Conservation (phyloP, 2,329 filamentous ascomycete genomes). For the Fusarium metavorans region DNA sequence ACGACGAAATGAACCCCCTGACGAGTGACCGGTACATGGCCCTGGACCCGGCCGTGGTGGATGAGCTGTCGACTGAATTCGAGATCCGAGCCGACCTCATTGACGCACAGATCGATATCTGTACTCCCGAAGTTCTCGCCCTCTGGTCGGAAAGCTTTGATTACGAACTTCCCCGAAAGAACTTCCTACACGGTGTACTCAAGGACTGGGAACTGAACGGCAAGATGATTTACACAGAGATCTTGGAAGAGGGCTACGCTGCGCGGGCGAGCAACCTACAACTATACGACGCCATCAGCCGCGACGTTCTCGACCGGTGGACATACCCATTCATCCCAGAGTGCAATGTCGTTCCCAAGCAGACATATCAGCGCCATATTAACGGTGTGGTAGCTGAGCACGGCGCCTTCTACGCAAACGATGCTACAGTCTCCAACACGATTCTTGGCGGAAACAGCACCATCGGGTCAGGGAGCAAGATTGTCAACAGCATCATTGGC, state of each 20-base stretch:
- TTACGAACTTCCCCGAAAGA: slow-evolving; percentile 88
- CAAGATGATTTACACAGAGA: slow-evolving; percentile 94
- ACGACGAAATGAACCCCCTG: slow-evolving; percentile 86
- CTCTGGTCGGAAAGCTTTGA: slow-evolving; percentile 98
- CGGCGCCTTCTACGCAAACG: slow-evolving; percentile 78
- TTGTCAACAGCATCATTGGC: slow-evolving; percentile 85
- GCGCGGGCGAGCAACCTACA: slow-evolving; percentile 87
- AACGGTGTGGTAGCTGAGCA: slow-evolving; percentile 83
- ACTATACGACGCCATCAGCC: slow-evolving; percentile 89
- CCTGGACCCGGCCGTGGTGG: slow-evolving; percentile 84
- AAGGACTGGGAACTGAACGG: slow-evolving; percentile 98
- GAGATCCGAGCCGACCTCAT: slow-evolving; percentile 90
- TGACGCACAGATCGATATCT: slow-evolving; percentile 96
- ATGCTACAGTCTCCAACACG: slow-evolving; percentile 77
- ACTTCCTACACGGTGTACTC: slow-evolving; percentile 91
- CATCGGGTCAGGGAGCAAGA: slow-evolving; percentile 77
- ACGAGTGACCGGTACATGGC: slow-evolving; percentile 74
- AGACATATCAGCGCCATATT: slow-evolving; percentile 79
- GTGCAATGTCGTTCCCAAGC: slow-evolving; percentile 82
- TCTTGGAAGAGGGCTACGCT: slow-evolving; percentile 85
- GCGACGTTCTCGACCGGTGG: slow-evolving; percentile 88
- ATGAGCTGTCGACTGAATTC: slow-evolving; percentile 76
- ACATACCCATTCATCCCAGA: slow-evolving; percentile 91
- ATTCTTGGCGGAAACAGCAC: slow-evolving; percentile 82
- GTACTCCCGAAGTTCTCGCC: slow-evolving; percentile 93